Evolutionary conservation across 2,329 filamentous ascomycete species (phyloP).

Genomic region (Verticillium alfalfae): DNA sequence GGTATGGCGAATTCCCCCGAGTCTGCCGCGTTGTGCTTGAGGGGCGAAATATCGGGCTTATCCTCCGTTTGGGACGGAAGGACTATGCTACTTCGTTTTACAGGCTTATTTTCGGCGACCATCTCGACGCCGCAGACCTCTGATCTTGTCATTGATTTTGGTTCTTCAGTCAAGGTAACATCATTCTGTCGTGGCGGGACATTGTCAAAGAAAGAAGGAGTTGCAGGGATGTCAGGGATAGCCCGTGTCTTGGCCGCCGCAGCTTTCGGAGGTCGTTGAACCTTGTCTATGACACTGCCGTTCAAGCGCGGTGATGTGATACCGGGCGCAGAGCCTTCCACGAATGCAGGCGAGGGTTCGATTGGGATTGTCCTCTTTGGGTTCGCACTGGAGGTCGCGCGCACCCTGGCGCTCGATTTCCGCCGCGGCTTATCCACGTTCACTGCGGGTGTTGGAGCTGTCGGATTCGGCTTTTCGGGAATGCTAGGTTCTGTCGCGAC

Average conservation of each 20-base stretch:
- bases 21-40: background rate
- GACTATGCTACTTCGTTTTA: background rate
- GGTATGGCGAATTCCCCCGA: background rate
- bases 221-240: constrained; percentile 27
- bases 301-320: constrained; percentile 23
- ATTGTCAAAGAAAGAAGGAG: constrained; percentile 32
- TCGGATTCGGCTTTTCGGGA: background rate
- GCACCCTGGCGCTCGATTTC: constrained; percentile 16
- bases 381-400: constrained; percentile 17
- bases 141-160: constrained; percentile 3
- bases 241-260: constrained; percentile 17
- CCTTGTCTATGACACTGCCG: constrained; percentile 26
- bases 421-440: constrained; percentile 6
- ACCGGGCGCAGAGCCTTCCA: constrained; percentile 22
- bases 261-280: constrained; percentile 22
- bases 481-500: background rate
- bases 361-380: constrained; percentile 19
- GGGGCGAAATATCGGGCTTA: background rate
- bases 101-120: background rate
- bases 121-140: background rate
- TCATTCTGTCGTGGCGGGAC: constrained; percentile 17
- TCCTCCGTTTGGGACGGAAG: background rate
- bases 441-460: background rate
- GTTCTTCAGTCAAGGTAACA: constrained; percentile 5
- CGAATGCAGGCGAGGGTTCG: constrained; percentile 19